Evolutionary conservation across 257 asterid species (phyloP).

Genomic region (Paraleonurus japonicus): DNA sequence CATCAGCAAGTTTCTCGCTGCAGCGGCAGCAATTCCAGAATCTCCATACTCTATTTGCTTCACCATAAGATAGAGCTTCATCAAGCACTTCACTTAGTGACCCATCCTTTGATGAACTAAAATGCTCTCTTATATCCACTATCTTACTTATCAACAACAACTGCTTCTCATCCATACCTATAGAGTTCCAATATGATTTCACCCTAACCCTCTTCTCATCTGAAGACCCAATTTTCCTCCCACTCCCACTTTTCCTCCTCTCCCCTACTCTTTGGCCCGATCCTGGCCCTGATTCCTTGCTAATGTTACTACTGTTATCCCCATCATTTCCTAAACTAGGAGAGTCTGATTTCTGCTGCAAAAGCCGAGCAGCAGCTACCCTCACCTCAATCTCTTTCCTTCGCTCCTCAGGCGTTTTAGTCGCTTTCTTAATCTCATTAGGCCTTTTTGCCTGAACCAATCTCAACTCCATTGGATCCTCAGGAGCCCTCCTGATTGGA

Average conservation of each 20-base stretch:
- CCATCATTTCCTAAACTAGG: constrained; percentile 39
- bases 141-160: constrained; percentile 43
- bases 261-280: constrained; percentile 48
- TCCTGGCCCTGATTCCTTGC: constrained; percentile 46
- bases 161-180: constrained; percentile 53
- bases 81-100: constrained; percentile 47
- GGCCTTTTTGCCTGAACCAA: constrained; percentile 62
- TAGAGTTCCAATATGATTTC: constrained; percentile 56
- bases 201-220: constrained; percentile 70
- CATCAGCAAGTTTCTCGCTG: constrained; percentile 49
- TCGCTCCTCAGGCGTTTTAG: constrained; percentile 74
- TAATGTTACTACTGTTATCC: constrained; percentile 30
- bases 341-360: constrained; percentile 68
- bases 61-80: constrained; percentile 64
- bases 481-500: constrained; percentile 65
- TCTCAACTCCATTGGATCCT: constrained; percentile 80
- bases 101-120: constrained; percentile 50
- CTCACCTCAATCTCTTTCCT: constrained; percentile 86
- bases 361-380: constrained; percentile 78
- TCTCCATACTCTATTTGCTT: constrained; percentile 57
- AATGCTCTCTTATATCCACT: constrained; percentile 59
- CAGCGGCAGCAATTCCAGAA: constrained; percentile 75
- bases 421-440: constrained; percentile 72
- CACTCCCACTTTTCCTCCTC: constrained; percentile 56
- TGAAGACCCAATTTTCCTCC: constrained; percentile 53